Conservation (phyloP, 345 rosid species). For the Citrus cavaleriei region DNA sequence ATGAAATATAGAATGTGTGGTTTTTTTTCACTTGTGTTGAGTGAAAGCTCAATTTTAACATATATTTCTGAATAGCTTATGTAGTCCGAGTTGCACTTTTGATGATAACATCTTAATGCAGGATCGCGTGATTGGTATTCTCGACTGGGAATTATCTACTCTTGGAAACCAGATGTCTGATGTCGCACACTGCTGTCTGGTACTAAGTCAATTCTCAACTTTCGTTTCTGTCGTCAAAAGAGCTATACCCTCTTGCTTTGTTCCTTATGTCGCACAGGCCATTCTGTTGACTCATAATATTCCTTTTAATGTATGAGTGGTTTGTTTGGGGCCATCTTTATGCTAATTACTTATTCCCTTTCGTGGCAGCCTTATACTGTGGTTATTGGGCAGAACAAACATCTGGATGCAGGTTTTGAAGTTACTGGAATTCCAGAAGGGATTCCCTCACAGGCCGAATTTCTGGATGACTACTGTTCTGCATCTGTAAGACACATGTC, state of each 20-base stretch:
- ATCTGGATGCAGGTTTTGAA: conserved; percentile 53
- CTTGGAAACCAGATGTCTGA: conserved; percentile 98
- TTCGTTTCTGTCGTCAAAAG: conserved; percentile 9
- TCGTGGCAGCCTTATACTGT: conserved; percentile 59
- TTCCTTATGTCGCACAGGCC: background rate
- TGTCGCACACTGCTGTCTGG: conserved; percentile 84
- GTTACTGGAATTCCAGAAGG: conserved; percentile 77
- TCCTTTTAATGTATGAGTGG: background rate
- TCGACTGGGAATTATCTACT: conserved; percentile 97
- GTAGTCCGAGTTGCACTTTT: background rate
- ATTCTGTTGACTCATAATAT: background rate
- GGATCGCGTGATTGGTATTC: conserved; percentile 89
- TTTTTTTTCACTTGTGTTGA: background rate
- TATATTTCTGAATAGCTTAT: background rate
- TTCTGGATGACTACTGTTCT: conserved; percentile 75
- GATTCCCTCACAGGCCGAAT: conserved; percentile 73
- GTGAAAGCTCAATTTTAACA: background rate
- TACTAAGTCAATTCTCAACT: conserved; percentile 28
- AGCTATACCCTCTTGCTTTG: background rate
- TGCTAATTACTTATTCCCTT: conserved; percentile 8
- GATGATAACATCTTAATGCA: conserved; percentile 24
- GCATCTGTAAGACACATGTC: conserved; percentile 46
- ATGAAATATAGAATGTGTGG: background rate
- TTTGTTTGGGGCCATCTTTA: background rate
- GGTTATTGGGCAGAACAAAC: conserved; percentile 30